These are phyloP conservation scores for Candida succiphila DNA, from an alignment of 805 yeast genomes.

Conservation along the genomic window DNA sequence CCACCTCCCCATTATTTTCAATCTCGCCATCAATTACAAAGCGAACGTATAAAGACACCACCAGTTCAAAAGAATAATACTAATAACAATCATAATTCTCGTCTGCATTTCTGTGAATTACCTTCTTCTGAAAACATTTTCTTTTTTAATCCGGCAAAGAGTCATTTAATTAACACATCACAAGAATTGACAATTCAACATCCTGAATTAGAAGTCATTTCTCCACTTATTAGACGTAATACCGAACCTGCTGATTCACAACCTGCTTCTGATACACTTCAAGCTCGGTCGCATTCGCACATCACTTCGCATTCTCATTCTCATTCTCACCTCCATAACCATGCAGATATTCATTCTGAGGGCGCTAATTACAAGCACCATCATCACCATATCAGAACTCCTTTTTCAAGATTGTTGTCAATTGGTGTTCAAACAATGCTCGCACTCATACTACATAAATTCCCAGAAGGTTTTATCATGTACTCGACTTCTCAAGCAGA, in stretches of 20 bases:
- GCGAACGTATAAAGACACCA: too few relatives aligned
- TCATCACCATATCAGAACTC: conserved; percentile 74
- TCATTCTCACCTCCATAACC: conserved; percentile 3
- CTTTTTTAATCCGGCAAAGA: conserved; percentile 16
- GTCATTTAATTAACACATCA: conserved; percentile 14
- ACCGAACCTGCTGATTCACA: conserved; percentile 3
- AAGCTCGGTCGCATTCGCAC: not conserved
- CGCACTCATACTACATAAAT: conserved; percentile 80
- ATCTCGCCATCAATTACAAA: too few relatives aligned
- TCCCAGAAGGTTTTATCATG: conserved; percentile 92
- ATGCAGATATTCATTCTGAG: conserved; percentile 4
- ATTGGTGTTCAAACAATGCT: conserved; percentile 87
- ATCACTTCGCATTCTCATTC: conserved; percentile 5
- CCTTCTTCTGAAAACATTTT: conserved; percentile 24
- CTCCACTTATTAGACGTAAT: conserved; percentile 17
- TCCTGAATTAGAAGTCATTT: conserved; percentile 21
- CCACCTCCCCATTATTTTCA: too few relatives aligned
- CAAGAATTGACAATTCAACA: conserved; percentile 15
- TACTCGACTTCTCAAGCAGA: conserved; percentile 67
- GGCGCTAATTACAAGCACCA: conserved; percentile 30
- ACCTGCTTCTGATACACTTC: not conserved
- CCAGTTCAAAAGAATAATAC: too few relatives aligned
- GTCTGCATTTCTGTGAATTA: conserved; percentile 21
- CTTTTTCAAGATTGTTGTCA: conserved; percentile 66
- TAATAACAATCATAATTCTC: not conserved